Base-by-base conservation (phyloP, 495 filamentous ascomycete species). In the Geoglossum glabrum region DNA sequence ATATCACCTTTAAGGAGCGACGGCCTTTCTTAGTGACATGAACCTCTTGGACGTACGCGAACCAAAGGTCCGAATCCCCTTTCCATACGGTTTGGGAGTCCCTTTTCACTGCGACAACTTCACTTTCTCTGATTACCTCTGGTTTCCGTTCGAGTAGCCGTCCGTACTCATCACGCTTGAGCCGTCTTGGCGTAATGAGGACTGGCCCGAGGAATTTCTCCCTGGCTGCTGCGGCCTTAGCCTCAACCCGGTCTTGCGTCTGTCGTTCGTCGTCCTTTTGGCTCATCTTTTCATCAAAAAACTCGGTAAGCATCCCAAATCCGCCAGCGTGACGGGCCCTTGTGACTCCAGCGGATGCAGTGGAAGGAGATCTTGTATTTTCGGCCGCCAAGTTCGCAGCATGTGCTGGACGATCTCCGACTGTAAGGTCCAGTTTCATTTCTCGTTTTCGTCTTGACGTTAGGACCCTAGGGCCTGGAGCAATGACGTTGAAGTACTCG, bases 1-100 rank as follows among this genome's bases (percentile, higher is more conserved):
- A 90, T 3, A 82, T 73, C 3, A 85, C 76, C 50, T 81, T 72
- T 9, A 89, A 75, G 27, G 64, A 64, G 17, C 61, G 66, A 23
- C 61, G 52, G 0, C 72, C 71, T 10, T 62, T 58, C 11, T 65
- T 63, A 15, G 54, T 62, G n/a, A 64, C 38, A 54, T 74, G 66
- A 0, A 78, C 66, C 3, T 66, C 70, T 58, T 85, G 81, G 2
- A 89, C 79, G 55, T 82, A 83, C 5, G 76, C 81, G 64, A 79
- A 83, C 81, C 83, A 88, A 1, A 71, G 54, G 11, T 63, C 56
- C 23, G 64, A 63, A 10, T 69, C 62, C 4, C 68, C 67, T 57
- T 75, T 75, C 83, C 84, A 87, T n/a, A 68, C 63, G 0, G 76
- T 76, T 7, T 26, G 31, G n/a, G 27, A 13, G 2, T 70, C 67